Evolutionary conservation across 148 eudicot species (phyloP).

Genomic region (Suaeda aralocaspica): DNA sequence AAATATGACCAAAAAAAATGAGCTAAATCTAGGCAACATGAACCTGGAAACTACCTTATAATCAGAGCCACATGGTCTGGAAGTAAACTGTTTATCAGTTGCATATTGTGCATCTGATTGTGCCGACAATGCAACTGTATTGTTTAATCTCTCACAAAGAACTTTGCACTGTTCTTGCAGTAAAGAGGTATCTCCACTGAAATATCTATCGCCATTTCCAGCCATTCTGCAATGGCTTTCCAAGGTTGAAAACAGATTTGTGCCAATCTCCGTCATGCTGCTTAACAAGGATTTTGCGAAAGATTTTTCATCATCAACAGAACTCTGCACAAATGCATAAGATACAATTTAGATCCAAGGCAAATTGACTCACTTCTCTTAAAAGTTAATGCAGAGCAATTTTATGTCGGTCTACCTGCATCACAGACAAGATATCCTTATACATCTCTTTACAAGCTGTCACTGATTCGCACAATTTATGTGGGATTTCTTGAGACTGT

Average conservation of each 20-base stretch:
- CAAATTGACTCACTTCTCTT: neutral
- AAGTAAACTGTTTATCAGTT: conserved; percentile 25
- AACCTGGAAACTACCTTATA: conserved; percentile 73
- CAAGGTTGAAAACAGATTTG: conserved; percentile 59
- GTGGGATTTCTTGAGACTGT: conserved; percentile 51
- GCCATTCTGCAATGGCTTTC: conserved; percentile 54
- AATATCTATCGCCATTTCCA: conserved; percentile 31
- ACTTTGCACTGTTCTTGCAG: conserved; percentile 49
- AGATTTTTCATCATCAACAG: conserved; percentile 58
- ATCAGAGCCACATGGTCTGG: conserved; percentile 26
- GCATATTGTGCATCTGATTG: conserved; percentile 30
- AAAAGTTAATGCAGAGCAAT: conserved; percentile 1
- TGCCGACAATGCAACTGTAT: conserved; percentile 38
- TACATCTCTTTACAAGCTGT: conserved; percentile 54
- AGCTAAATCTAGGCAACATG: conserved; percentile 36
- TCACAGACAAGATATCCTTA: conserved; percentile 49
- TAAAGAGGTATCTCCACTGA: conserved; percentile 30
- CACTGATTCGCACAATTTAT: conserved; percentile 50
- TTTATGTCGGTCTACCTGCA: conserved; percentile 45
- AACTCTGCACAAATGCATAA: conserved; percentile 41
- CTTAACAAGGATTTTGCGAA: conserved; percentile 53
- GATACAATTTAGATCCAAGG: conserved; percentile 7
- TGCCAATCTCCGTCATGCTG: conserved; percentile 58
- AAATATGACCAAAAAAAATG: conserved; percentile 40
- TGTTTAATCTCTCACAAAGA: conserved; percentile 47